Evolutionary conservation across 2,329 filamentous ascomycete genomes (phyloP).

Genomic region (Bimuria novae-zelandiae): DNA sequence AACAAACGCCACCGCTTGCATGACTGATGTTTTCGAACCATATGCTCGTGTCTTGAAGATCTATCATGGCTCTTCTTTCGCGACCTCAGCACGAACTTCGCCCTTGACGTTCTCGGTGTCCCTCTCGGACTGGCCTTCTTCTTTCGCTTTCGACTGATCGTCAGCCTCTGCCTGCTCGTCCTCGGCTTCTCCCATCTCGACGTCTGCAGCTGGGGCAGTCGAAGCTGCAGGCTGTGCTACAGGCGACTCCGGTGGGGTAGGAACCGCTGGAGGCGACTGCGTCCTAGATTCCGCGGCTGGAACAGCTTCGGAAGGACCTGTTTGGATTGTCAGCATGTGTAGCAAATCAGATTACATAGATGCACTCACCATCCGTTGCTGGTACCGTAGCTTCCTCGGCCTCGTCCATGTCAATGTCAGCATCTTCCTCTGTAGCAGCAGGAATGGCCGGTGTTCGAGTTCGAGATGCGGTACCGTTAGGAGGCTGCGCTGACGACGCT

Average conservation of each 20-base stretch:
- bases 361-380: conserved; percentile 14
- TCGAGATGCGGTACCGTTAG: conserved; percentile 26
- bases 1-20: conserved; percentile 8
- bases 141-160: conserved; percentile 24
- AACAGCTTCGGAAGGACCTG: conserved; percentile 12
- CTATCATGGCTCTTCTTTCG: conserved; percentile 22
- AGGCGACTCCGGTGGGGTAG: conserved; percentile 45
- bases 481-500: conserved; percentile 23
- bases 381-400: conserved; percentile 20
- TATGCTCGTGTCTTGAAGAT: neutral
- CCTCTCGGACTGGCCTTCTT: conserved; percentile 32
- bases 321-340: neutral
- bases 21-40: neutral
- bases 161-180: conserved; percentile 12
- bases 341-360: neutral
- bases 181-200: conserved; percentile 37
- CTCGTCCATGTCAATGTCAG: conserved; percentile 45
- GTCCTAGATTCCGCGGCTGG: conserved; percentile 18
- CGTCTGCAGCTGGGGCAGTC: conserved; percentile 29
- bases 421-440: conserved; percentile 37
- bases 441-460: conserved; percentile 35
- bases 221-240: conserved; percentile 21
- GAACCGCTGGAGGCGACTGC: conserved; percentile 37
- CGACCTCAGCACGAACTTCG: conserved; percentile 35
- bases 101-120: conserved; percentile 37